Percentiles rank a stretch among this genome's conserved stretches.
Conservation (phyloP, 164 flowering plant species). For the Saururus chinensis region DNA sequence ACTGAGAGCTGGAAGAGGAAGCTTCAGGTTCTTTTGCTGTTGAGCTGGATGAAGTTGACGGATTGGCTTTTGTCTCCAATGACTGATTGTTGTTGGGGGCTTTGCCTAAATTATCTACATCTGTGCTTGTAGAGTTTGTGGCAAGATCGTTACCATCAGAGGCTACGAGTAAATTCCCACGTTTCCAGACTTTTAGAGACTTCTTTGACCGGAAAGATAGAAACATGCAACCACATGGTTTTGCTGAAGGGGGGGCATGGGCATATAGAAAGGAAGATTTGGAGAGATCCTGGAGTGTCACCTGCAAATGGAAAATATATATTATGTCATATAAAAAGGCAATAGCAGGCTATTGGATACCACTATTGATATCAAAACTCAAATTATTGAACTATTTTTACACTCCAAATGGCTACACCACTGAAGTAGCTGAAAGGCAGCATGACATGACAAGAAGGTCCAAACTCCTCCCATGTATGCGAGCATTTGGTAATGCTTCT, state of each 20-base stretch:
- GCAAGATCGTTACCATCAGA: conserved; percentile 30
- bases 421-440: neutral
- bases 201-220: conserved; percentile 9
- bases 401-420: no score
- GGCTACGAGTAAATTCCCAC: conserved; percentile 17
- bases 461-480: neutral
- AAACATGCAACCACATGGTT: conserved; percentile 14
- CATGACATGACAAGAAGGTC: neutral
- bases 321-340: no score
- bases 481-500: no score
- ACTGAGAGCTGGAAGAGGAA: conserved; percentile 12
- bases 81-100: conserved; percentile 15
- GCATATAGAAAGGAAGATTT: conserved; percentile 13
- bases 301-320: no score
- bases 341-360: no score
- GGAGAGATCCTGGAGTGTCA: conserved; percentile 17
- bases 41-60: conserved; percentile 13
- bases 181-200: conserved; percentile 15
- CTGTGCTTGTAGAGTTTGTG: conserved; percentile 18
- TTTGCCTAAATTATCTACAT: conserved; percentile 17
- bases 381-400: no score
- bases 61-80: conserved; percentile 10
- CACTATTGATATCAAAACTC: no score
- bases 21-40: conserved; percentile 4
- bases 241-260: neutral